phyloP scores from a whole-genome alignment of 2,329 filamentous ascomycete species.

The Stagonosporopsis tanaceti region DNA sequence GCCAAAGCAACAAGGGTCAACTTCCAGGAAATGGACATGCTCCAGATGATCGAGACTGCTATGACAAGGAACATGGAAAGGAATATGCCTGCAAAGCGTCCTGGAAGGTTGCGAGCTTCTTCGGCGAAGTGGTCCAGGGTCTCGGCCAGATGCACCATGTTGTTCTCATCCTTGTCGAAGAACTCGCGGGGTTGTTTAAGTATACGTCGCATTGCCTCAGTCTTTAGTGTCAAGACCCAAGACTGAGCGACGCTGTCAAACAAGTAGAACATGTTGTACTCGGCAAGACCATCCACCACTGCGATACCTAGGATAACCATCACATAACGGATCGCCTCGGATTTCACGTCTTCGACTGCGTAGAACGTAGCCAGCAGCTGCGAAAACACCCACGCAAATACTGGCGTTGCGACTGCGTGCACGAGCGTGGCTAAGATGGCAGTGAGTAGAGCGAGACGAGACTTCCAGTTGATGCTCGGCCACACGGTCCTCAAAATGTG shows the following conservation, averaged over 20 bases:
- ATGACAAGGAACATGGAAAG: constrained; percentile 74
- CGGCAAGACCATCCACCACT: constrained; percentile 69
- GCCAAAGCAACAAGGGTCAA: constrained; percentile 79
- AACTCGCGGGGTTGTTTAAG: constrained; percentile 79
- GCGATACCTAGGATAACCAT: constrained; percentile 74
- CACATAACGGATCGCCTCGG: constrained; percentile 69
- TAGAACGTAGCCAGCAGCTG: constrained; percentile 77
- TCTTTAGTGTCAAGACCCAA: constrained; percentile 79
- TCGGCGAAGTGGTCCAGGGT: constrained; percentile 83
- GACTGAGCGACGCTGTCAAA: constrained; percentile 75
- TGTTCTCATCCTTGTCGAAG: constrained; percentile 76
- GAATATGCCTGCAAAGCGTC: constrained; percentile 76
- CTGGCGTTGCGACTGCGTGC: constrained; percentile 72
- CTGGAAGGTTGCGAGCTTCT: constrained; percentile 84
- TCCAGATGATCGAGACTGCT: constrained; percentile 75
- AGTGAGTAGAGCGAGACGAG: constrained; percentile 64
- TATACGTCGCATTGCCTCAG: constrained; percentile 72
- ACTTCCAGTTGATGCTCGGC: constrained; percentile 64
- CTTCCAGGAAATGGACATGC: constrained; percentile 77
- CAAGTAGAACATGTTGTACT: constrained; percentile 73
- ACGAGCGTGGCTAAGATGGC: constrained; percentile 69
- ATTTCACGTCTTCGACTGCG: constrained; percentile 57
- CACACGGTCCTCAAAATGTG: constrained; percentile 75
- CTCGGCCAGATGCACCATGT: constrained; percentile 69
- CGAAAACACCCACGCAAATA: constrained; percentile 79